These are phyloP conservation scores for Nepenthes mirabilis DNA, from an alignment of 148 eudicot species.

Conservation along the genomic window DNA sequence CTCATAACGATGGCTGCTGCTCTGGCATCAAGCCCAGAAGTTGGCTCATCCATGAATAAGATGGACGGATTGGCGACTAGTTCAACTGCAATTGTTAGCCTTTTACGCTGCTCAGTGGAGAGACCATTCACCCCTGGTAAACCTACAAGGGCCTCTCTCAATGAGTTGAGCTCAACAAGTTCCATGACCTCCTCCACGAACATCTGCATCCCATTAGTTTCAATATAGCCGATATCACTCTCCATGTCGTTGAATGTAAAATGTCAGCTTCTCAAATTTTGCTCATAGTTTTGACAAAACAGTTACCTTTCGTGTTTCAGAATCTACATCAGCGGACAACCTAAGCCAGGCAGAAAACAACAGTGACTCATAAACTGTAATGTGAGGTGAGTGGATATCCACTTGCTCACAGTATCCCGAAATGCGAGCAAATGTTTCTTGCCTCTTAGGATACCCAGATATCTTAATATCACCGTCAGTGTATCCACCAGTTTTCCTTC, in stretches of 20 bases:
- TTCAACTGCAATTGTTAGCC: constrained; percentile 61
- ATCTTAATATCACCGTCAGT: constrained; percentile 47
- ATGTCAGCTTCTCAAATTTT: not conserved
- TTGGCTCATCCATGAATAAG: constrained; percentile 64
- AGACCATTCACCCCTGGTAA: constrained; percentile 67
- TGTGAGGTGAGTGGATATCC: constrained; percentile 43
- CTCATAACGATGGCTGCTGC: constrained; percentile 84
- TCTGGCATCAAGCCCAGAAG: constrained; percentile 67
- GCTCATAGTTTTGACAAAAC: not conserved
- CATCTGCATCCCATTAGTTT: constrained; percentile 20
- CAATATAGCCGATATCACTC: not conserved
- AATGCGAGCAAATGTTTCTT: constrained; percentile 58
- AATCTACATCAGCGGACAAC: constrained; percentile 30
- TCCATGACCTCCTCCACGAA: constrained; percentile 72
- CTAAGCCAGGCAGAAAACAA: constrained; percentile 35
- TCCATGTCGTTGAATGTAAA: not conserved
- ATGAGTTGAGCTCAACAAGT: constrained; percentile 45
- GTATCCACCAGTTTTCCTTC: constrained; percentile 65
- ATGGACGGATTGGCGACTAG: constrained; percentile 70
- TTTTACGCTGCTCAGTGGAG: constrained; percentile 62
- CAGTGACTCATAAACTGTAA: constrained; percentile 30
- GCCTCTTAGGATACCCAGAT: constrained; percentile 62
- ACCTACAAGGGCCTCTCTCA: constrained; percentile 55
- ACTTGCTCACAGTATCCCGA: constrained; percentile 51
- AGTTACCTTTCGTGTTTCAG: constrained; percentile 18